A percentile compares a stretch with the other conserved stretches of the same genome.
Evolutionary conservation across 306 rosid species (phyloP).

Genomic region (Dicorynia guianensis): DNA sequence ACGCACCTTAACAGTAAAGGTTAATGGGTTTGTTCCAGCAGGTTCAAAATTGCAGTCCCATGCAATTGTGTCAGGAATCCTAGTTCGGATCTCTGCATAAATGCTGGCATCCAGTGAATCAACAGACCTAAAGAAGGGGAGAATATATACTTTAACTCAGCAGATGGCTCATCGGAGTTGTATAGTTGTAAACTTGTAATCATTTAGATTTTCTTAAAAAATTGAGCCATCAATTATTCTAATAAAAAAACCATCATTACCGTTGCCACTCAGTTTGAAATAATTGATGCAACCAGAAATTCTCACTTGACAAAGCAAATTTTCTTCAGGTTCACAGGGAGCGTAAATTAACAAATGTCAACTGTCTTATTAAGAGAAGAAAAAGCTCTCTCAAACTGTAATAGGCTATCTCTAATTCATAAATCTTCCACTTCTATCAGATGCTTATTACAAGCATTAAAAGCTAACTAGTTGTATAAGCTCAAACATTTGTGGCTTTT

Average conservation of each 20-base stretch:
- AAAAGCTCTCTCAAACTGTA: constrained; percentile 3
- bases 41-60: constrained; percentile 98
- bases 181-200: neutral
- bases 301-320: constrained; percentile 24
- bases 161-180: constrained; percentile 7
- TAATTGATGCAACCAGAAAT: constrained; percentile 19
- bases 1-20: constrained; percentile 83
- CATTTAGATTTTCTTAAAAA: neutral
- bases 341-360: neutral
- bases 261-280: constrained; percentile 9
- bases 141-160: constrained; percentile 19
- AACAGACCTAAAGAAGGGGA: constrained; percentile 66
- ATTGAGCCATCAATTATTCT: constrained; percentile 13
- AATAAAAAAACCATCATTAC: constrained; percentile 3
- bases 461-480: constrained; percentile 34
- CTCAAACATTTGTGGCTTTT: no score
- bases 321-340: neutral
- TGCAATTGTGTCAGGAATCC: constrained; percentile 87
- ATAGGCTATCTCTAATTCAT: neutral
- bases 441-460: constrained; percentile 4
- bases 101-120: constrained; percentile 80
- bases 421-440: constrained; percentile 1
- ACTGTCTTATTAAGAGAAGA: neutral
- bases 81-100: constrained; percentile 93
- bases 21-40: constrained; percentile 78